Conservation (phyloP, 2,329 filamentous ascomycete species). For the Myrmaecium sp. region DNA sequence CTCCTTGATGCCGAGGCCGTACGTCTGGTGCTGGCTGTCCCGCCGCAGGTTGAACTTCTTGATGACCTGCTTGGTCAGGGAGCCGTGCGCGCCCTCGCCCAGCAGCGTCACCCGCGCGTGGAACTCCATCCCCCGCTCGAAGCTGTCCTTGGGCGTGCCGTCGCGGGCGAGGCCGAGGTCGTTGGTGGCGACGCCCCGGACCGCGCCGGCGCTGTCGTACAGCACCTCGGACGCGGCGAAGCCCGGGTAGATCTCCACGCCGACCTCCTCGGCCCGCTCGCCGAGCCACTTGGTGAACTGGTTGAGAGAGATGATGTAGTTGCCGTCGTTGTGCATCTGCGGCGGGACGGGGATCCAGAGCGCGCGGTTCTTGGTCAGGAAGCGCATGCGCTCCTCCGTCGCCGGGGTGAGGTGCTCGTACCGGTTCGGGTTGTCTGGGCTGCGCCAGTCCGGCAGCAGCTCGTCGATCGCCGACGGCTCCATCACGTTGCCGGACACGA, state of each 20-base stretch:
- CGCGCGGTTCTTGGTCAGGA: constrained; percentile 65
- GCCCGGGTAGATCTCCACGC: constrained; percentile 90
- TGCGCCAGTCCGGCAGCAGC: constrained; percentile 83
- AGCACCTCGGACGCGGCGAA: constrained; percentile 90
- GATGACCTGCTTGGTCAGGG: constrained; percentile 82
- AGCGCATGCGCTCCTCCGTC: constrained; percentile 74
- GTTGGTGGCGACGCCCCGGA: constrained; percentile 89
- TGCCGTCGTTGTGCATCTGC: constrained; percentile 96
- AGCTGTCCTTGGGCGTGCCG: constrained; percentile 74
- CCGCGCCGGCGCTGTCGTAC: constrained; percentile 71
- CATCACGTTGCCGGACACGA: constrained; percentile 88
- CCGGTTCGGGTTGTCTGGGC: constrained; percentile 69
- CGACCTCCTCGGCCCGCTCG: constrained; percentile 88
- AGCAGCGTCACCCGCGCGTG: constrained; percentile 83
- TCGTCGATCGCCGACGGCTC: constrained; percentile 79
- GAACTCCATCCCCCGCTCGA: constrained; percentile 97
- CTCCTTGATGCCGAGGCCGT: constrained; percentile 87
- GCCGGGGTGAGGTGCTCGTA: constrained; percentile 82
- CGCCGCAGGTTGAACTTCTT: constrained; percentile 83
- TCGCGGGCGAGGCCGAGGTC: constrained; percentile 71
- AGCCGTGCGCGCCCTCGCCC: constrained; percentile 89
- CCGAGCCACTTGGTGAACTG: constrained; percentile 92
- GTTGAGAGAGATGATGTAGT: constrained; percentile 92
- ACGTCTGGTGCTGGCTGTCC: constrained; percentile 87
- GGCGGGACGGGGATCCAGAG: constrained; percentile 77